Evolutionary conservation across 2,329 filamentous ascomycete species (phyloP).

Genomic region (Allantophomopsis cytisporea): DNA sequence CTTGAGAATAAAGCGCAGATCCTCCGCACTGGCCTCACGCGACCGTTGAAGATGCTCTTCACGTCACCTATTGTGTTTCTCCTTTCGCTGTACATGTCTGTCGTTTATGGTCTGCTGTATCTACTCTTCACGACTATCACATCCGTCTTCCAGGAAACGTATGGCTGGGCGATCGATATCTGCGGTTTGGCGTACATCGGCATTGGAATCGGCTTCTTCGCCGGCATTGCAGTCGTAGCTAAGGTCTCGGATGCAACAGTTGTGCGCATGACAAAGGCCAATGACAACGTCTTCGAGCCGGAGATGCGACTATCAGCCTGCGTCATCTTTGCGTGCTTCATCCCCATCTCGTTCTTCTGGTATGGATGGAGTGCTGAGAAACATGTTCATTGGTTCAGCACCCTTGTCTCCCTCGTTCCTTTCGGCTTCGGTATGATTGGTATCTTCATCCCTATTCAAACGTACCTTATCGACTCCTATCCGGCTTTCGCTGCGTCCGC

Average conservation of each 20-base stretch:
- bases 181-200: slow-evolving; percentile 28
- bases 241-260: slow-evolving; percentile 29
- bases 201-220: slow-evolving; percentile 26
- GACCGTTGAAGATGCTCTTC: slow-evolving; percentile 31
- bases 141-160: slow-evolving; percentile 30
- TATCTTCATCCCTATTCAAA: slow-evolving; percentile 28
- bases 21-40: slow-evolving; percentile 28
- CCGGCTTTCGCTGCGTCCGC: slow-evolving; percentile 25
- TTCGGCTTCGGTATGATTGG: slow-evolving; percentile 32
- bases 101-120: slow-evolving; percentile 39
- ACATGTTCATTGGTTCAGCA: slow-evolving; percentile 28
- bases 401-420: slow-evolving; percentile 24
- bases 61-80: slow-evolving; percentile 23
- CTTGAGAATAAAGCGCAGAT: slow-evolving; percentile 14
- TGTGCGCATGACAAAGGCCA: slow-evolving; percentile 28
- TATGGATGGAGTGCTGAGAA: slow-evolving; percentile 31
- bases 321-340: slow-evolving; percentile 25
- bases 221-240: slow-evolving; percentile 26
- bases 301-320: slow-evolving; percentile 28
- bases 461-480: slow-evolving; percentile 32
- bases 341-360: slow-evolving; percentile 34
- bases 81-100: slow-evolving; percentile 33
- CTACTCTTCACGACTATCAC: slow-evolving; percentile 37
- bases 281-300: slow-evolving; percentile 19
- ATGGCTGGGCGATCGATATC: slow-evolving; percentile 25